Evolutionary conservation across 306 rosid species (phyloP).

Genomic region (Quercus rubra): DNA sequence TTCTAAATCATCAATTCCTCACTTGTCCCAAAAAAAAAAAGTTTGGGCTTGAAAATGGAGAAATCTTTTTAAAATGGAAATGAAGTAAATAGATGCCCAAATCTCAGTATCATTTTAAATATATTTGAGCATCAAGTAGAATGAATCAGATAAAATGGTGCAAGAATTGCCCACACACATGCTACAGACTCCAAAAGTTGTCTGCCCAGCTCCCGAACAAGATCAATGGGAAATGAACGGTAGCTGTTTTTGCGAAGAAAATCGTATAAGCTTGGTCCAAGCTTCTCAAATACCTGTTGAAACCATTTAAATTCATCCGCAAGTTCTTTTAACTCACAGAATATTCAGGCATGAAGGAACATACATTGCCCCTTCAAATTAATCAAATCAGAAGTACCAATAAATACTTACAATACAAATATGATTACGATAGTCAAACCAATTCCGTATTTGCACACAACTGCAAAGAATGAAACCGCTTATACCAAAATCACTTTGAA

Average conservation of each 20-base stretch:
- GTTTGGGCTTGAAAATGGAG: constrained; percentile 1
- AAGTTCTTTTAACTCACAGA: constrained; percentile 70
- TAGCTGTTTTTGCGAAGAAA: constrained; percentile 91
- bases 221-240: constrained; percentile 88
- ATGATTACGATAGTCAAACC: constrained; percentile 96
- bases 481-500: constrained; percentile 53
- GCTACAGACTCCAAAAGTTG: constrained; percentile 96
- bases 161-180: constrained; percentile 86
- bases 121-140: constrained; percentile 18
- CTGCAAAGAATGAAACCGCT: constrained; percentile 79
- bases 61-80: constrained; percentile 7
- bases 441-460: constrained; percentile 95
- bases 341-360: constrained; percentile 62
- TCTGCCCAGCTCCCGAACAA: constrained; percentile 89
- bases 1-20: not conserved
- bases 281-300: constrained; percentile 90
- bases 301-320: constrained; percentile 88
- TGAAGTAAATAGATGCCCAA: constrained; percentile 17
- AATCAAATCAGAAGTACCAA: constrained; percentile 57
- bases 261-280: constrained; percentile 93
- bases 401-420: constrained; percentile 85
- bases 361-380: constrained; percentile 45
- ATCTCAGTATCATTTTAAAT: constrained; percentile 18
- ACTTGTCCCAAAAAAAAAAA: constrained; percentile 10
- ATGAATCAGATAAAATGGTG: constrained; percentile 41